Base-by-base conservation (phyloP, 106 monocot genomes). In the Dendrobium nobile region DNA sequence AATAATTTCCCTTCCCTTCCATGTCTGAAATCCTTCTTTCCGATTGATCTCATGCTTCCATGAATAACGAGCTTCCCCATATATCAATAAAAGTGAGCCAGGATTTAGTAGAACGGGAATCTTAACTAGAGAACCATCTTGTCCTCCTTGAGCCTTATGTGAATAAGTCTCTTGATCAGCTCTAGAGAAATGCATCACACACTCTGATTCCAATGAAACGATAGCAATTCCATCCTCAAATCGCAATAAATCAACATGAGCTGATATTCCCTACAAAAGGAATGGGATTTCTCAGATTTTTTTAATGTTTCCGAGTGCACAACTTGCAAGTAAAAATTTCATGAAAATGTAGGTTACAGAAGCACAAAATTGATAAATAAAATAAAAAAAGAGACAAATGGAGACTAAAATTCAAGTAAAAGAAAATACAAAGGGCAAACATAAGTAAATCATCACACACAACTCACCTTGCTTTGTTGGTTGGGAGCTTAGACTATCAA, bases 41-140 rank as follows among this genome's bases (percentile, higher is more conserved):
- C 99, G 87, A 78, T 99, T 91, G 78, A 99, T 99, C 84, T 91
- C 99, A 64, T 99, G 99, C 81, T 91, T 90, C 99, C 99, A 99
- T 5, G 79, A 56, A 83, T 95, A 99, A 15, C 99, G 85, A 7
- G 95, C 99, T 74, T 99, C 93, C 4, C 95, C 95, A 1, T 85
- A 89, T 90, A 99, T 88, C 56, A 95, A 78, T 61, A 95, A 59
- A 24, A 99, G 83, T 1, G 99, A 95, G 22, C 99, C 99, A 19
- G 93, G 91, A 48, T 70, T 86, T 58, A 99, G 84, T n/a, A 86
- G 77, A 24, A 99, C 83, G 9, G 99, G 90, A n/a, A 99, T 64
- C 56, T 65, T 89, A 42, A 16, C 22, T 31, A 22, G 19, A 48
- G 59, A 26, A 40, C 20, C 67, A 3, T 72, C 33, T 73, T 55